phyloP scores from a whole-genome alignment of 2,329 filamentous ascomycete species.

The Orbilia quercus region DNA sequence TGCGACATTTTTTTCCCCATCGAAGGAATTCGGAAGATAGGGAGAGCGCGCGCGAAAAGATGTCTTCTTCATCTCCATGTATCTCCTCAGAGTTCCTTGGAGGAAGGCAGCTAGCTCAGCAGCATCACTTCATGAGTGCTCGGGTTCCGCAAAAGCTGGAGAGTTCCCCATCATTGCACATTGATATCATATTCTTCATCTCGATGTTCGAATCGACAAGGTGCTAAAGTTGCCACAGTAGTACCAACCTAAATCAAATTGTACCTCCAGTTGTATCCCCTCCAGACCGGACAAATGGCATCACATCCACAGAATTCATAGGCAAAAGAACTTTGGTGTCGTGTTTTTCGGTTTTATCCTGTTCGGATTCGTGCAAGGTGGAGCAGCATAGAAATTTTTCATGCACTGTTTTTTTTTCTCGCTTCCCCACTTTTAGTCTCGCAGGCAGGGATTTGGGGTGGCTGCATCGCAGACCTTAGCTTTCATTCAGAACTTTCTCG shows the following conservation, averaged over 20 bases:
- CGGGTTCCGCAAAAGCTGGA: slow-evolving; percentile 32
- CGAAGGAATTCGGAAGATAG: slow-evolving; percentile 6
- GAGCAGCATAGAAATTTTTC: slow-evolving; percentile 44
- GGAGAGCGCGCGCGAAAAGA: neutral
- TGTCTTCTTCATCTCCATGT: slow-evolving; percentile 17
- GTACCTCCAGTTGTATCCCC: neutral
- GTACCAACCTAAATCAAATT: neutral
- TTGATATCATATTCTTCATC: neutral
- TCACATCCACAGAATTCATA: slow-evolving; percentile 41
- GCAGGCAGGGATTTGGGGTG: slow-evolving; percentile 31
- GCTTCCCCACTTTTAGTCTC: slow-evolving; percentile 48
- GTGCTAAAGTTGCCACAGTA: neutral
- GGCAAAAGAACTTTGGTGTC: slow-evolving; percentile 24
- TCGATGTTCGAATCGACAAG: neutral
- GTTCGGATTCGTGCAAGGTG: slow-evolving; percentile 35
- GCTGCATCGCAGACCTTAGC: slow-evolving; percentile 11
- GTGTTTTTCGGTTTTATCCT: slow-evolving; percentile 40
- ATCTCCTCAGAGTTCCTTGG: slow-evolving; percentile 3
- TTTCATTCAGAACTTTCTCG: slow-evolving; percentile 18
- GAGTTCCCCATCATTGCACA: neutral
- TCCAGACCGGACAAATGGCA: slow-evolving; percentile 47
- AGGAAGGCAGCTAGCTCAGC: slow-evolving; percentile 5
- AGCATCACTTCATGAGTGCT: slow-evolving; percentile 27
- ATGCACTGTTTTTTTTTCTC: slow-evolving; percentile 56
- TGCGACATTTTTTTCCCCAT: slow-evolving; percentile 46